phyloP scores from a whole-genome alignment of 208 protist species.

The Leishmania braziliensis region DNA sequence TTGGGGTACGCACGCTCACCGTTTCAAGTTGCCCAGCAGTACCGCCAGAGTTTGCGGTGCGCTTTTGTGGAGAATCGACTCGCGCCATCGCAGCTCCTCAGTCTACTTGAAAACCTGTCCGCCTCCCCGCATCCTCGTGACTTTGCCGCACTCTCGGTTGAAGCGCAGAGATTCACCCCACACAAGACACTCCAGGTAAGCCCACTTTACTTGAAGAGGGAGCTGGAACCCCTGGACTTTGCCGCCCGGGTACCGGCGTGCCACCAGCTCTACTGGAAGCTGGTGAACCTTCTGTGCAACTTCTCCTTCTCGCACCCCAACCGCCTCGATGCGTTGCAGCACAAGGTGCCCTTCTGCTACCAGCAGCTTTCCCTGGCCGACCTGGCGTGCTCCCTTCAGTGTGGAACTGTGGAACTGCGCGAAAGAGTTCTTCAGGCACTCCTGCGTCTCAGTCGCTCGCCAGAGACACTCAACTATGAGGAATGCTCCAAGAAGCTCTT shows the following conservation, averaged over 20 bases:
- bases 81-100: slow-evolving; percentile 8
- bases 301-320: slow-evolving; percentile 10
- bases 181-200: slow-evolving; percentile 21
- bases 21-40: slow-evolving; percentile 51
- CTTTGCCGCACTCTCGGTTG: slow-evolving; percentile 18
- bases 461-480: slow-evolving; percentile 36
- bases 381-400: slow-evolving; percentile 15
- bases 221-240: slow-evolving; percentile 17
- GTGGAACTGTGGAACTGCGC: slow-evolving; percentile 14
- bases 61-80: slow-evolving; percentile 26
- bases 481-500: slow-evolving; percentile 52
- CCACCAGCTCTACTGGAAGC: slow-evolving; percentile 35
- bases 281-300: slow-evolving; percentile 23
- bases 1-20: slow-evolving; percentile 30
- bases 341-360: slow-evolving; percentile 25
- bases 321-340: slow-evolving; percentile 21
- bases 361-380: slow-evolving; percentile 34
- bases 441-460: slow-evolving; percentile 11
- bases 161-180: slow-evolving; percentile 10
- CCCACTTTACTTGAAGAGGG: slow-evolving; percentile 16
- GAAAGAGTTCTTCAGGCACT: slow-evolving; percentile 20
- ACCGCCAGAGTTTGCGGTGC: slow-evolving; percentile 31
- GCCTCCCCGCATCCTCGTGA: not conserved
- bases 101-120: not conserved
- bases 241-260: slow-evolving; percentile 8